Percentiles rank a stretch among this genome's conserved stretches.
Conservation (phyloP, 371 early-diverging fungal species). For the Nematocida sp. region DNA sequence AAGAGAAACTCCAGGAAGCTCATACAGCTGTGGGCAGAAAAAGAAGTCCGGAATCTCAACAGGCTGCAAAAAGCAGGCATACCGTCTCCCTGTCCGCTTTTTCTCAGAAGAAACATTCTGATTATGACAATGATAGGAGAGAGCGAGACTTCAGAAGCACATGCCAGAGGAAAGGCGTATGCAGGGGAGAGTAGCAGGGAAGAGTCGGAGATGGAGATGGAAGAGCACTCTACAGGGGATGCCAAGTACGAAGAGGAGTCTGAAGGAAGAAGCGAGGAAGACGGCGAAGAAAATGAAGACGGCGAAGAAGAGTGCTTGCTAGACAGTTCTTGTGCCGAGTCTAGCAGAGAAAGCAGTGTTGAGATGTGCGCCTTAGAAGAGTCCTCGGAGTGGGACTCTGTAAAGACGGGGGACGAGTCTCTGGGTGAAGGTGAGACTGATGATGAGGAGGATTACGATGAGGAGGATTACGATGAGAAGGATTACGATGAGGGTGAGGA, state of each 20-base stretch:
- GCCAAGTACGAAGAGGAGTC: not conserved
- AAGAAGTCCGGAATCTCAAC: conserved; percentile 95
- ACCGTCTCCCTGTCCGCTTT: conserved; percentile 82
- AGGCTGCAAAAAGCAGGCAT: conserved; percentile 79
- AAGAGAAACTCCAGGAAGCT: conserved; percentile 91
- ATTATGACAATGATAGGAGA: conserved; percentile 88
- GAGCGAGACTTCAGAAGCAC: no score
- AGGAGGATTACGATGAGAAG: no score
- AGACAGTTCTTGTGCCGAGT: no score
- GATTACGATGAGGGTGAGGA: not conserved
- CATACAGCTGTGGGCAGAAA: conserved; percentile 98
- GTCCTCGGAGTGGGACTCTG: no score
- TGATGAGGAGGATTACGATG: not conserved
- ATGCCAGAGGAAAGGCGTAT: not conserved
- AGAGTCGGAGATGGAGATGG: not conserved
- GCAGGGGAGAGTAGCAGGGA: no score
- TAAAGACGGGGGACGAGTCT: no score
- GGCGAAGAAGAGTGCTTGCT: not conserved
- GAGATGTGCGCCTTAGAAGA: no score
- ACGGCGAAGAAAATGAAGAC: not conserved
- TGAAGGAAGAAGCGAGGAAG: not conserved
- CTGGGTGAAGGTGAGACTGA: not conserved
- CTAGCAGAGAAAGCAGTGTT: no score
- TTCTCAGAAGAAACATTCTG: conserved; percentile 84
- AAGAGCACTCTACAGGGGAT: not conserved